phyloP scores from a whole-genome alignment of 1,139 yeast genomes.

The Nakaseomyces nivariensis region DNA sequence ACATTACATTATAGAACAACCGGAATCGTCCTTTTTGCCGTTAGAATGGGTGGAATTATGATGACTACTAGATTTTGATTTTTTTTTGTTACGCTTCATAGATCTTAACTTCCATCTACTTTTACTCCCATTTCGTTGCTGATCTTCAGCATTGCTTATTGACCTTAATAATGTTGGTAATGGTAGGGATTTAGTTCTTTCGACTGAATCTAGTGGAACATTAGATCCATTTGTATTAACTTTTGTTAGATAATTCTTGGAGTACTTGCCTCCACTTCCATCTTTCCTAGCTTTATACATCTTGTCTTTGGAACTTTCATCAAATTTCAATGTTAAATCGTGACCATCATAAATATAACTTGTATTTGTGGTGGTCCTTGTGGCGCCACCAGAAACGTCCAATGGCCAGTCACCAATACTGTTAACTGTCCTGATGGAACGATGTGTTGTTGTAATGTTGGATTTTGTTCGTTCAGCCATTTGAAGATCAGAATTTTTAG shows the following conservation, averaged over 20 bases:
- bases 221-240: constrained; percentile 8
- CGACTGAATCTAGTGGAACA: constrained; percentile 17
- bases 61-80: background rate
- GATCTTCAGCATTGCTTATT: constrained; percentile 11
- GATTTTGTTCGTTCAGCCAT: constrained; percentile 19
- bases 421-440: constrained; percentile 23
- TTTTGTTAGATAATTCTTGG: constrained; percentile 11
- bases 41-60: background rate
- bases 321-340: background rate
- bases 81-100: background rate
- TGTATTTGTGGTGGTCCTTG: constrained; percentile 4
- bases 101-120: constrained; percentile 1
- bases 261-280: constrained; percentile 5
- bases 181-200: constrained; percentile 25
- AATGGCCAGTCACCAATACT: constrained; percentile 27
- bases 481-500: constrained; percentile 8
- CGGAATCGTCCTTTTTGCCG: background rate
- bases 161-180: constrained; percentile 13
- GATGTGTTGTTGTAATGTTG: constrained; percentile 23
- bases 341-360: background rate
- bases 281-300: background rate
- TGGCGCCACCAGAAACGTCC: constrained; percentile 8
- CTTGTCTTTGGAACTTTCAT: background rate
- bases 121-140: background rate
- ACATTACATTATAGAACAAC: constrained; percentile 1